Evolutionary conservation across 2,329 filamentous ascomycete species (phyloP).

Genomic region (Diplodia corticola): DNA sequence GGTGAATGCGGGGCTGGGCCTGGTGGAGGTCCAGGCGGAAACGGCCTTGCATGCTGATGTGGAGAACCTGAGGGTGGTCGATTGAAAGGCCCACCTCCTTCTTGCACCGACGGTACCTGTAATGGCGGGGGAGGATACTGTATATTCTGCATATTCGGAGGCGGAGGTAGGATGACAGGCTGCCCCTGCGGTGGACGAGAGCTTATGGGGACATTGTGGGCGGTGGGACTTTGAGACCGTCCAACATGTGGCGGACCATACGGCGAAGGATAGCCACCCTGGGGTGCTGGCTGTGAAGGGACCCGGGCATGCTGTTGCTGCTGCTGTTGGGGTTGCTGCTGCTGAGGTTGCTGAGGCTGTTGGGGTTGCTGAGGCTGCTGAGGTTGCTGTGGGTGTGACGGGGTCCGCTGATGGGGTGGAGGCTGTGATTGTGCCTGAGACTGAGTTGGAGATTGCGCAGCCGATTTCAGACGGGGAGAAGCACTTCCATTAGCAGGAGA

Average conservation of each 20-base stretch:
- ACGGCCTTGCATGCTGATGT: slow-evolving; percentile 31
- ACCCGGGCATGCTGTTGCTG: not conserved
- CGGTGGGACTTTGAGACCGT: slow-evolving; percentile 30
- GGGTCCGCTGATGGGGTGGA: slow-evolving; percentile 1
- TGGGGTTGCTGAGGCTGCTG: not conserved
- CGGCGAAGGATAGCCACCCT: slow-evolving; percentile 12
- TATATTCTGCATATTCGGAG: slow-evolving; percentile 41
- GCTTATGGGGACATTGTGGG: slow-evolving; percentile 4
- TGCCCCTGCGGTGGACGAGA: slow-evolving; percentile 7
- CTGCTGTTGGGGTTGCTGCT: not conserved
- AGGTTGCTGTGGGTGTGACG: slow-evolving; percentile 11
- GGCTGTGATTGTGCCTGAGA: not conserved
- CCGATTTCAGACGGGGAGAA: slow-evolving; percentile 12
- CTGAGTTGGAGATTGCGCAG: slow-evolving; percentile 11
- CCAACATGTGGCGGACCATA: slow-evolving; percentile 12
- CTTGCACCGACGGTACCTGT: slow-evolving; percentile 28
- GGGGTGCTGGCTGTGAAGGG: not conserved
- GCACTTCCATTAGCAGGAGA: slow-evolving; percentile 10
- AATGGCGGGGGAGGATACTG: slow-evolving; percentile 30
- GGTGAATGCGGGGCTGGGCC: slow-evolving; percentile 34
- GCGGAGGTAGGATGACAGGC: slow-evolving; percentile 33
- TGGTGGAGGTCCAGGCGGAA: slow-evolving; percentile 30
- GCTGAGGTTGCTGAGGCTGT: not conserved
- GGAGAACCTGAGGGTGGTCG: slow-evolving; percentile 30
- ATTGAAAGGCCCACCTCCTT: slow-evolving; percentile 32